Percentiles rank a stretch among this genome's conserved stretches.
These are phyloP conservation scores for Nowakowskiella sp. DNA, from an alignment of 192 early-diverging fungal species.

Conservation along the genomic window DNA sequence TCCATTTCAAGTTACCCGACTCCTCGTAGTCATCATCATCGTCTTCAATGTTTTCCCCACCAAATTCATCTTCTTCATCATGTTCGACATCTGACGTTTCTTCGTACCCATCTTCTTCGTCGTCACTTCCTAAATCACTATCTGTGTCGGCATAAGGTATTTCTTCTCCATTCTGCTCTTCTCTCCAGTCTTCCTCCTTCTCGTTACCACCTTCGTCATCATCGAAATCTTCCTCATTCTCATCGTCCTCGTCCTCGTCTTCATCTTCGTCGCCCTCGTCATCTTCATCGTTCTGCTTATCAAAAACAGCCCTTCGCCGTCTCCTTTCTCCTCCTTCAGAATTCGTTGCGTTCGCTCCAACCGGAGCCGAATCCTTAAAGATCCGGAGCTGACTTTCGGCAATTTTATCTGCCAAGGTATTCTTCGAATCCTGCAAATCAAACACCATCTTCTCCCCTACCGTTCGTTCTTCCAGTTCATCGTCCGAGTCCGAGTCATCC, in stretches of 20 bases:
- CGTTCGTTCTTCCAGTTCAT: conserved; percentile 43
- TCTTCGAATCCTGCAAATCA: conserved; percentile 75
- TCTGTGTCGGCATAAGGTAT: conserved; percentile 52
- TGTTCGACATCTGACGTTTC: conserved; percentile 26
- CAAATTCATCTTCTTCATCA: conserved; percentile 3
- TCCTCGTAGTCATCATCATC: conserved; percentile 29
- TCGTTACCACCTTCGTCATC: conserved; percentile 26
- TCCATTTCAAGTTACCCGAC: conserved; percentile 58
- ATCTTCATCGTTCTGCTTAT: conserved; percentile 36
- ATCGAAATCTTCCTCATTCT: conserved; percentile 28
- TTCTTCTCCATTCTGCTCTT: conserved; percentile 15
- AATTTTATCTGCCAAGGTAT: conserved; percentile 66
- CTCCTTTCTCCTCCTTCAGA: conserved; percentile 15
- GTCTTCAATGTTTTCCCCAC: conserved; percentile 22
- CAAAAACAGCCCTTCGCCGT: conserved; percentile 60
- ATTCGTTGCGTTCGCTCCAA: conserved; percentile 23
- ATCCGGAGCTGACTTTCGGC: conserved; percentile 58
- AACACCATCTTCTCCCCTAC: conserved; percentile 89
- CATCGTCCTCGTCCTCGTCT: conserved; percentile 36
- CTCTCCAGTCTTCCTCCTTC: conserved; percentile 28
- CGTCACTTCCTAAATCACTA: conserved; percentile 64
- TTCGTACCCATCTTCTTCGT: conserved; percentile 21
- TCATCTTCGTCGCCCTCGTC: conserved; percentile 26
- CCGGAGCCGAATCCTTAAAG: conserved; percentile 55
- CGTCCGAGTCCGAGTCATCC: conserved; percentile 20